Base-by-base conservation (phyloP, 208 protist genomes). In the Leishmania amazonensis region DNA sequence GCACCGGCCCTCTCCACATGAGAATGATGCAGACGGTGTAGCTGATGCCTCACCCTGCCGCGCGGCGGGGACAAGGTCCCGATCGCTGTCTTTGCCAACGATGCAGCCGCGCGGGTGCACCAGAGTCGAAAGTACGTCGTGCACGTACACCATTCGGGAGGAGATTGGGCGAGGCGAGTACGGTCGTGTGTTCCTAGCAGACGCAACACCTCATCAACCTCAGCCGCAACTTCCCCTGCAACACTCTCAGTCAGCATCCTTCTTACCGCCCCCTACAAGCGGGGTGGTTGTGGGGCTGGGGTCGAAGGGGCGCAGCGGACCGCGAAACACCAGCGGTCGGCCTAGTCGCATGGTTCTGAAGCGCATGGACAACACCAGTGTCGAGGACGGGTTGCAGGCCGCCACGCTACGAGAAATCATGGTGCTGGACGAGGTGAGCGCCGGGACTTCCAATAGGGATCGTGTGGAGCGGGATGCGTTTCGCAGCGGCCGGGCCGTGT, bases 101-200 rank as follows among this genome's bases (percentile, higher is more conserved):
- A 19, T 9, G 6, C 21, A 49, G 17, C 71, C 57, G 71, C 21
- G n/a, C n/a, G 71, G 8, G 28, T 7, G 53, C 54, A 42, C 40
- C 24, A 19, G 15, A 28, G 51, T 54, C 42, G 35, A 77, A n/a
- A 11, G 51, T 42, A 7, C 53, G 2, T 19, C 35, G 58, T 90
- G 85, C 64, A 89, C 85, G 68, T 89, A 94, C 81, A 76, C 89
- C 31, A 93, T 96, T 74, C 83, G 92, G 5, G 97, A 99, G 47
- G 98, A 99, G 74, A 89, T 99, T 51, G 99, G 99, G 13, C 95
- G 98, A 74, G 99, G 99, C 9, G 99, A 97, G 6, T 99, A 99
- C 81, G 99, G 99, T 47, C 93, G 98, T 31, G 99, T 99, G 1
- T 99, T 97, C 86, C 96, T 97, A 62, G 97, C 90, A 49, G 86